Evolutionary conservation across 2,329 filamentous ascomycete genomes (phyloP), one percentile per base, ranked within the genome.

Genomic region (Monosporascus cannonballus): DNA sequence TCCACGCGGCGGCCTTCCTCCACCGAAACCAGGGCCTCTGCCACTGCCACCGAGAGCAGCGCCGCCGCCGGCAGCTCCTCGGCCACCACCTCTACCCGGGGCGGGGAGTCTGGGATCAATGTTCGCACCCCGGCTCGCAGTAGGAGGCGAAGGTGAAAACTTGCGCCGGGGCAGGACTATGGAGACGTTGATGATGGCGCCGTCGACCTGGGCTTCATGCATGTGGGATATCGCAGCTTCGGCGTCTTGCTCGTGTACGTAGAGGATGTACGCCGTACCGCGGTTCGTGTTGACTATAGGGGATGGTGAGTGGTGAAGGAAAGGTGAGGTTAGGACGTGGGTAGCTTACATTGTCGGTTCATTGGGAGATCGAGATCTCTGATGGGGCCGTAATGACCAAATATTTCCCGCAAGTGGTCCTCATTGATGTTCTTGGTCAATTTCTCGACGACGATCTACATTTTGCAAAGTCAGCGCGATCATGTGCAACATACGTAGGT

Each of bases 171-270:
- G 90, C 37, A 96, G 77, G 25, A 96, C 90, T 59, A 96, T 94
- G 45, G 89, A 94, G 48, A 96, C 92, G 64, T 87, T 87, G 64
- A 96, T 85, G 39, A 84, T 78, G 22, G 86, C 83, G 49, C 91
- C 91, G 69, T 96, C 92, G 27, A 96, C 74, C 66, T 96, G 89
- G n/a, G 89, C 90, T 73, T 99, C 94, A 70, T 99, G 94, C 94
- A 99, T 97, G 68, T 96, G 89, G 18, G 92, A 84, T 61, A 96
- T 95, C 27, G 94, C 94, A 15, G 84, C 78, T 71, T 96, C 90
- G 24, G 94, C 93, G 58, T 93, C 87, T 48, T 81, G 77, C 58
- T 91, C 83, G 59, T 87, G 79, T 51, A 84, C 76, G 71, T 87
- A 99, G 42, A 96, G 78, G 57, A 97, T 91, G 69, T 96, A 97